phyloP scores from a whole-genome alignment of 495 filamentous ascomycete species.

The Penicillium flavigenum region DNA sequence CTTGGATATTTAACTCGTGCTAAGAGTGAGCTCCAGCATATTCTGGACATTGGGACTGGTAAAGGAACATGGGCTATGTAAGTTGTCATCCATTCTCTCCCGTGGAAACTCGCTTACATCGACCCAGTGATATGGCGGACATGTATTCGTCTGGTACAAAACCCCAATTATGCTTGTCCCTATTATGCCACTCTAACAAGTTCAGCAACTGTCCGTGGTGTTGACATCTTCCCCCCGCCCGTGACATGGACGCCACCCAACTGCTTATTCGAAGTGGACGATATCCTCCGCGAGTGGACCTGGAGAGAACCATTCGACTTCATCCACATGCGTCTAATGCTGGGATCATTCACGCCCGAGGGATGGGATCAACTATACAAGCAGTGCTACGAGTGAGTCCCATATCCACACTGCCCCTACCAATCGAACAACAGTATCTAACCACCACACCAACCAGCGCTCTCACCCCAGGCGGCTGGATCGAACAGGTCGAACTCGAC shows the following conservation, averaged over 20 bases:
- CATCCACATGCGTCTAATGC: conserved; percentile 30
- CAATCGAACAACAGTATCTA: no score
- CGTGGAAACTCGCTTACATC: neutral
- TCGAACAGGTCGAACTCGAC: conserved; percentile 52
- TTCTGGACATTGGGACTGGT: neutral
- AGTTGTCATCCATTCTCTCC: neutral
- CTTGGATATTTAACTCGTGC: neutral
- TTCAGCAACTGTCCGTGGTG: conserved; percentile 18
- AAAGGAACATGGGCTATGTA: conserved; percentile 3
- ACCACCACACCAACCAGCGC: conserved; percentile 2
- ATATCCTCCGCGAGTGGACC: conserved; percentile 27
- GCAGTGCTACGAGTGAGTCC: conserved; percentile 31
- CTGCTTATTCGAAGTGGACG: conserved; percentile 31
- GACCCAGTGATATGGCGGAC: neutral
- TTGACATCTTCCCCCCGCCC: conserved; percentile 19
- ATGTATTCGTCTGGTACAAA: neutral
- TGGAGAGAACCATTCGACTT: conserved; percentile 31
- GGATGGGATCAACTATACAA: conserved; percentile 31
- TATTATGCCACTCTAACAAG: neutral
- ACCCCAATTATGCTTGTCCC: no score
- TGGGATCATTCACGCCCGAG: conserved; percentile 16
- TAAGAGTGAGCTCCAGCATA: neutral
- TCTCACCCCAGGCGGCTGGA: conserved; percentile 50
- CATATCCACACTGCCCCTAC: no score
- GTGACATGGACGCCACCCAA: conserved; percentile 16